phyloP scores from a whole-genome alignment of 306 rosid species.

The Notholithocarpus densiflorus region DNA sequence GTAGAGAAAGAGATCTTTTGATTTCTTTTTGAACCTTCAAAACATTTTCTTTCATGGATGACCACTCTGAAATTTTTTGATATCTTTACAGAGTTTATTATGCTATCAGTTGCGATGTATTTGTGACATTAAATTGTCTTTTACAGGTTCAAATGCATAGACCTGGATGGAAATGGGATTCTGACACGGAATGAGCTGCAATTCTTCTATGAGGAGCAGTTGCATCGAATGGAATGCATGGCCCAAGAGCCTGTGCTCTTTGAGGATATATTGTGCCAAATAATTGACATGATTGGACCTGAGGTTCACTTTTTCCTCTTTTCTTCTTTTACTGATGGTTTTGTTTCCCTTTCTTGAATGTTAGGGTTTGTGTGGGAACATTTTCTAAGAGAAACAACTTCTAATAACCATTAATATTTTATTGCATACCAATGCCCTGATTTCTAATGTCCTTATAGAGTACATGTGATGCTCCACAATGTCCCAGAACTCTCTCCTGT shows the following conservation, averaged over 20 bases:
- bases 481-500: background rate
- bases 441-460: background rate
- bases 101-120: conserved; percentile 8
- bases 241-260: conserved; percentile 99
- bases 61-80: conserved; percentile 6
- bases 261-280: conserved; percentile 97
- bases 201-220: conserved; percentile 97
- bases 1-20: background rate
- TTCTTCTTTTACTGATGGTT: conserved; percentile 17
- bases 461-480: background rate
- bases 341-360: background rate
- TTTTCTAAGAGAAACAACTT: background rate
- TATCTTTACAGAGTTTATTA: background rate
- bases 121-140: conserved; percentile 30
- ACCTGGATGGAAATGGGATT: conserved; percentile 94
- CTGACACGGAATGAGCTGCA: conserved; percentile 92
- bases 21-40: background rate
- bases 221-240: conserved; percentile 99
- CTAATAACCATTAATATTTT: background rate
- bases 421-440: background rate
- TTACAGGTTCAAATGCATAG: conserved; percentile 95
- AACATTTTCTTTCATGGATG: background rate
- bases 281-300: conserved; percentile 92
- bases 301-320: conserved; percentile 59
- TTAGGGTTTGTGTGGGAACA: background rate